Conservation (phyloP, 2,329 filamentous ascomycete species). For the Aspergillus amoenus region DNA sequence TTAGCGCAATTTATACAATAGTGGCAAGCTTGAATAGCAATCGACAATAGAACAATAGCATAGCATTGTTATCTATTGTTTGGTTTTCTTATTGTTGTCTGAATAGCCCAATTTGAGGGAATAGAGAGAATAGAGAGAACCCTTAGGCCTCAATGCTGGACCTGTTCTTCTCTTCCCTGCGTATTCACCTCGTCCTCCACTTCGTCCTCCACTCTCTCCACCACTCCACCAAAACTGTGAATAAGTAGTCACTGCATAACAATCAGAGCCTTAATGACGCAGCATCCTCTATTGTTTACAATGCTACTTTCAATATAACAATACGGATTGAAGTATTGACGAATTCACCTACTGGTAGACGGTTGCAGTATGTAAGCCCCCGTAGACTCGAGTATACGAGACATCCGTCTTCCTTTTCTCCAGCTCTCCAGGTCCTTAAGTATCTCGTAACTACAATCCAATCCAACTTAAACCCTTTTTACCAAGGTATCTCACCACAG, state of each 20-base stretch:
- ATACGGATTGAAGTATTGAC: neutral
- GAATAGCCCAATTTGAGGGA: neutral
- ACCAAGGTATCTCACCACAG: neutral
- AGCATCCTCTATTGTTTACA: conserved; percentile 11
- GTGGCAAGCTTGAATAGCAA: neutral
- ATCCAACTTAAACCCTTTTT: neutral
- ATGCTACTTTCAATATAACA: conserved; percentile 4
- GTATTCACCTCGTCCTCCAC: neutral
- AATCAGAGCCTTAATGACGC: neutral
- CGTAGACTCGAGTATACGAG: neutral
- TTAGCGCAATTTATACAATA: neutral
- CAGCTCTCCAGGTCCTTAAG: neutral
- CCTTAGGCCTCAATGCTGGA: neutral
- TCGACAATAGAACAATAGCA: neutral
- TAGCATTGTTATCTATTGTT: neutral
- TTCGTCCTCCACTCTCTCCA: neutral
- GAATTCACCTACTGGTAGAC: neutral
- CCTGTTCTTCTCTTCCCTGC: neutral
- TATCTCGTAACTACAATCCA: neutral
- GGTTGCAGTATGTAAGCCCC: neutral
- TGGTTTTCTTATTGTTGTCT: neutral
- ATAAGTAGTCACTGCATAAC: neutral
- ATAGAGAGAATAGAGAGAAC: neutral
- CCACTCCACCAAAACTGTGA: neutral
- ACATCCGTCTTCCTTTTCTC: neutral